Base-by-base conservation (phyloP, 1,284 basidiomycete species). In the Coniferiporia weirii region DNA sequence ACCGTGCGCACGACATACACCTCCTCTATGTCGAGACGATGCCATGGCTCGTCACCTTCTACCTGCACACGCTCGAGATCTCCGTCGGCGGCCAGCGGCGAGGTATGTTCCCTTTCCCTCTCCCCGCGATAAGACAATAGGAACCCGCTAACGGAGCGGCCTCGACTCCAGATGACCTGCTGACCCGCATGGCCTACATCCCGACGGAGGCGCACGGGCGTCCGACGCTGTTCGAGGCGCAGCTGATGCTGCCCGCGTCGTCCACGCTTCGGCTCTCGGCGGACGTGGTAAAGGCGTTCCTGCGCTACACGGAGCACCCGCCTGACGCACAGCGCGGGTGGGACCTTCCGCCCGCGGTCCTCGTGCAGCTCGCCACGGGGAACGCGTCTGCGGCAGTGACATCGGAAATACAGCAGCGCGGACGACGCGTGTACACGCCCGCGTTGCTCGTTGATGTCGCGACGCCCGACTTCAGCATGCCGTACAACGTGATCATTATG, bases 401-500 rank as follows among this genome's bases (percentile, higher is more conserved):
- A 22, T 64, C 43, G 54, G 34, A 57, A 15, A 20, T 56, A 48
- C 46, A 12, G 20, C 57, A 52, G 63, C 68, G 54, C 60, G 66
- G 66, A 15, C 38, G 38, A 40, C 74, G 85, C 46, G 81, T 95
- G 57, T 98, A 96, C 72, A 93, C 93, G 1, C 77, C 84, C 0
- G 81, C 88, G 10, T 79, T 94, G 17, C 82, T 99, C 27, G 84
- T 97, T 46, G 93, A 97, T 70, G 79, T 98, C 22, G 91, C 96
- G 7, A 95, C 93, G 7, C 97, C 97, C 0, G 96, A 99, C 74
- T 99, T 99, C 73, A 95, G 91, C 68, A 98, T 99, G 95, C 95
- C 96, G 10, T 99, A 98, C 76, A 99, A 98, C 73, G 95, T 98
- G 63, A 98, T 98, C 72, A 96, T 97, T 68, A 89, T 98, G 78